phyloP scores from a whole-genome alignment of 805 yeast species.

The Saccharomyces paradoxus region DNA sequence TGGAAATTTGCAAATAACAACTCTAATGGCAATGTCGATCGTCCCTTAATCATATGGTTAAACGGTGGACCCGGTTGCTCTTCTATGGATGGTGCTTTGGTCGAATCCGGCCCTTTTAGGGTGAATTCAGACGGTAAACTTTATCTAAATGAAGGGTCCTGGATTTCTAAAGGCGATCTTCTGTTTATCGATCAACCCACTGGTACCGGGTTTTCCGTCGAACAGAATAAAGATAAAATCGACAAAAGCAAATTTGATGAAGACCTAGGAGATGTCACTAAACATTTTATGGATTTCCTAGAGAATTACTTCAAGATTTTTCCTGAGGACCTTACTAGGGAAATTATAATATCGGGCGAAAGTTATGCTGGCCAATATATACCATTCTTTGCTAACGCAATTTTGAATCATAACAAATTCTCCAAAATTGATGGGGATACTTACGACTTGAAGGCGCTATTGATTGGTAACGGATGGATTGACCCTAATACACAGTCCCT shows the following conservation, averaged over 20 bases:
- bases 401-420: constrained; percentile 39
- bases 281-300: constrained; percentile 58
- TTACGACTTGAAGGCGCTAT: constrained; percentile 50
- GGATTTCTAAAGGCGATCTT: constrained; percentile 74
- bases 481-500: constrained; percentile 81
- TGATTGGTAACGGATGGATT: constrained; percentile 93
- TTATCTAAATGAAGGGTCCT: constrained; percentile 59
- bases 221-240: not conserved
- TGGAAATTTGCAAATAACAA: constrained; percentile 49
- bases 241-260: constrained; percentile 28
- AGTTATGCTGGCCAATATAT: constrained; percentile 96
- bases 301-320: constrained; percentile 58
- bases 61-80: constrained; percentile 99
- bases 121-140: constrained; percentile 42
- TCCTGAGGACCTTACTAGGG: constrained; percentile 59
- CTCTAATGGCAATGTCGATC: constrained; percentile 21
- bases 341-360: constrained; percentile 82
- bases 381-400: constrained; percentile 70
- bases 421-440: constrained; percentile 11
- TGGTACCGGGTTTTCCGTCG: constrained; percentile 80
- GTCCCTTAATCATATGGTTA: constrained; percentile 70
- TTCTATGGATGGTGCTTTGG: constrained; percentile 91
- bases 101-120: constrained; percentile 87
- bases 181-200: constrained; percentile 90
- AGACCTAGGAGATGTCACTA: constrained; percentile 50